Percentiles rank a stretch among this genome's conserved stretches.
Conservation (phyloP, 208 protist species). For the Acanthamoeba triangularis region DNA sequence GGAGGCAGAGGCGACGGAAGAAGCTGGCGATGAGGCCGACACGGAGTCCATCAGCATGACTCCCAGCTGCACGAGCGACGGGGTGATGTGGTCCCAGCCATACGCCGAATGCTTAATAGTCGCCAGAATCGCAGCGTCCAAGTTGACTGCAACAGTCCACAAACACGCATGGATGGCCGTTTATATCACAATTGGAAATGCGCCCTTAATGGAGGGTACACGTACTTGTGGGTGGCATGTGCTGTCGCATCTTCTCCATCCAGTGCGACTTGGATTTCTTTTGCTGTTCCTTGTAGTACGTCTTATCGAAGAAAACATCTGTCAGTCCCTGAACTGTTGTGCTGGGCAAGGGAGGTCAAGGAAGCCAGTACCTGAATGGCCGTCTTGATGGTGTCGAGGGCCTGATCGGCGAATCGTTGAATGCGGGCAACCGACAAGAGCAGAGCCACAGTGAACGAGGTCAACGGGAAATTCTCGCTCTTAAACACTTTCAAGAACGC, state of each 20-base stretch:
- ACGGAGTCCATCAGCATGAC: slow-evolving; percentile 63
- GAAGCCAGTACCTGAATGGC: slow-evolving; percentile 34
- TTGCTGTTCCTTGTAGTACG: slow-evolving; percentile 71
- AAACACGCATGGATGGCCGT: neutral
- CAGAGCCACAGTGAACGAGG: slow-evolving; percentile 67
- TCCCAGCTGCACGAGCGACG: slow-evolving; percentile 60
- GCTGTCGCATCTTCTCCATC: slow-evolving; percentile 65
- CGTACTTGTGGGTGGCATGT: slow-evolving; percentile 34
- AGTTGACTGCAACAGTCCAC: neutral
- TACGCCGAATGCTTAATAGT: slow-evolving; percentile 54
- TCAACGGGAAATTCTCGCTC: slow-evolving; percentile 65
- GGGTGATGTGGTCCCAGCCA: slow-evolving; percentile 74
- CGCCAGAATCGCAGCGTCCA: slow-evolving; percentile 46
- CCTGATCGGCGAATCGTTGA: slow-evolving; percentile 68
- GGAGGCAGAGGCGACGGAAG: neutral
- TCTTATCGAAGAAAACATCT: neutral
- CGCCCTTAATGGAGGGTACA: neutral
- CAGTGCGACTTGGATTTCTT: slow-evolving; percentile 48
- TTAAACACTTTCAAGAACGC: slow-evolving; percentile 76
- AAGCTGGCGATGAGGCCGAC: neutral
- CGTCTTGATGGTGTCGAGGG: slow-evolving; percentile 73
- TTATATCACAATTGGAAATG: neutral
- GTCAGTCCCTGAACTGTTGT: neutral
- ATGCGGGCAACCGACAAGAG: slow-evolving; percentile 70
- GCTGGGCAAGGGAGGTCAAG: neutral